Conservation (phyloP, 805 yeast genomes). For the Myxozyma vanderwaltii region DNA sequence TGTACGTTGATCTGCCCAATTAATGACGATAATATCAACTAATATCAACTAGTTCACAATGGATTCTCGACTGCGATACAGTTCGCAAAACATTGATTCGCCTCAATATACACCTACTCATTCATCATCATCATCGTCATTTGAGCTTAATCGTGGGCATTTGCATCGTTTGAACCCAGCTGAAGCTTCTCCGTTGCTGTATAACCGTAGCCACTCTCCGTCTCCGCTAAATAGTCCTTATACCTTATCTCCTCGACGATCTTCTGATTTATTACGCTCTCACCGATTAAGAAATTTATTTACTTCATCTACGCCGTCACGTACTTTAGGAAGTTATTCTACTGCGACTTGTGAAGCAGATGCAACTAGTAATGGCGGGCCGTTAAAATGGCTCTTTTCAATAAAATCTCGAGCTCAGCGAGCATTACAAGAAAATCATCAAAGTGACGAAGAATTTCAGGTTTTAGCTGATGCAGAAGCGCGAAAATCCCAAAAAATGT, state of each 20-base stretch:
- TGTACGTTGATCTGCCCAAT: too few relatives aligned
- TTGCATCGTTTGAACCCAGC: conserved; percentile 17
- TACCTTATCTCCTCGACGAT: conserved; percentile 14
- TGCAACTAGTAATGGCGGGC: too few relatives aligned
- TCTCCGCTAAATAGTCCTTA: conserved; percentile 26
- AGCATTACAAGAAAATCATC: conserved; percentile 25
- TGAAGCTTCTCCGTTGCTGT: conserved; percentile 23
- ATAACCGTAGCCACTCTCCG: conserved; percentile 17
- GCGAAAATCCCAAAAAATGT: conserved; percentile 14
- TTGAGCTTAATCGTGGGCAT: conserved; percentile 27
- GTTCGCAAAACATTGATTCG: not conserved
- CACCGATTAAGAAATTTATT: conserved; percentile 3
- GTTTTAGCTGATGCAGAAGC: conserved; percentile 22
- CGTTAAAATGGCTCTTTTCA: conserved; percentile 17
- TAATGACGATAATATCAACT: too few relatives aligned
- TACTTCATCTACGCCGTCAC: conserved; percentile 13
- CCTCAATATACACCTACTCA: conserved; percentile 14
- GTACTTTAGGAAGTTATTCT: conserved; percentile 1
- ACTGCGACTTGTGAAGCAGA: not conserved
- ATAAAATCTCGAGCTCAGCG: conserved; percentile 17
- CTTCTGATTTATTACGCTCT: conserved; percentile 1
- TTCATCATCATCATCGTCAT: conserved; percentile 1
- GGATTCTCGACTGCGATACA: not conserved
- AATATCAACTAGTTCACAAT: not conserved
- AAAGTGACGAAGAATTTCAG: conserved; percentile 20